Evolutionary conservation across 2,329 filamentous ascomycete species (phyloP), one percentile per base, ranked within the genome.

Genomic region (Ceratocystis smalleyi): DNA sequence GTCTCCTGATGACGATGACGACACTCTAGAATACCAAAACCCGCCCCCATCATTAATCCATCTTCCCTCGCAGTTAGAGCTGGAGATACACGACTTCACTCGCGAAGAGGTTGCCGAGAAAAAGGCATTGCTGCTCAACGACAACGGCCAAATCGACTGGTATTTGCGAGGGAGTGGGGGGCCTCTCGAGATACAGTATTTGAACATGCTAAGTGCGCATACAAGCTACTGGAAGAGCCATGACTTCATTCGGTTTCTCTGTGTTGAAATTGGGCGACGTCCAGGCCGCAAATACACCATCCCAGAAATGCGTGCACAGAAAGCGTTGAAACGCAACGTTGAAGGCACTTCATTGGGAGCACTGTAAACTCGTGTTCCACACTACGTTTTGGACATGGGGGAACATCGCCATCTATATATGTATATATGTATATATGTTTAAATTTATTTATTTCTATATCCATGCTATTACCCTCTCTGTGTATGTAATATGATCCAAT

Each of bases 121-220:
- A 72, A 86, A 92, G 69, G 91, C 91, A 68, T 86, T 85, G 67
- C 74, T 96, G 6, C 81, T 99, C 3, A 99, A 99, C 69, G 94
- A 99, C 70, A 97, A 97, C 69, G 92, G 91, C 0, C 94, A 99
- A 74, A 86, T 99, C 49, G 94, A 99, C 73, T 99, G 84, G 74
- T 95, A 87, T 70, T 77, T 99, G 60, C 84, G 84, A 60, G 91
- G 89, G 6, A 88, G 90, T 0, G 87, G 89, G 1, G 94, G 94
- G 0, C 87, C 91, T 3, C 77, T 99, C 43, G 94, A 96, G 74
- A 91, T 96, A 27, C 91, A 97, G 74, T 99, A 99, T 72, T 75
- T 97, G 43, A 96, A 95, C 69, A 99, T 99, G 94, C 76, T 99
- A 64, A 89, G 90, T 65, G 94, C 94, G 7, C 94, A 99, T 74